Conservation (phyloP, 1,284 basidiomycete species). For the Erythrobasidium hasegawianum region DNA sequence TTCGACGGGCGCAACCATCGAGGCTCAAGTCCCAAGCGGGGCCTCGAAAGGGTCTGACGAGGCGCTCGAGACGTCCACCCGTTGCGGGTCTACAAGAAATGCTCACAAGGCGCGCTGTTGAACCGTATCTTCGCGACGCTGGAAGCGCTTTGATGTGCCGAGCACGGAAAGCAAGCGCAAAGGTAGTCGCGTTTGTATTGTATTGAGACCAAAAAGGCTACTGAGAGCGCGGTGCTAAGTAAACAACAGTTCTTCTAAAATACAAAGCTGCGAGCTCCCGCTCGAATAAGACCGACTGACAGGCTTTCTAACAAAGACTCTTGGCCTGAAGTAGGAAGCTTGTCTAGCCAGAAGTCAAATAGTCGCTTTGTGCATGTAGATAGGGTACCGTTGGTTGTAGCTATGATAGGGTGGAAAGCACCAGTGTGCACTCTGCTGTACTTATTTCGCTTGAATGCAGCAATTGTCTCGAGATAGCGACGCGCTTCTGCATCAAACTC, state of each 20-base stretch:
- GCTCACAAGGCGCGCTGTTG: no score
- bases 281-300: neutral
- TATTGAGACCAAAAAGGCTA: no score
- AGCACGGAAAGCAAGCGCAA: no score
- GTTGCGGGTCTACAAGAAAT: no score
- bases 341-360: neutral
- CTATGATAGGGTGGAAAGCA: neutral
- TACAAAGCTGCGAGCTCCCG: neutral
- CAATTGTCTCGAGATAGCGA: neutral
- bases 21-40: constrained; percentile 73
- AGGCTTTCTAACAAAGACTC: neutral
- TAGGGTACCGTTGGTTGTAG: neutral
- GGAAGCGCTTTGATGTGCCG: no score
- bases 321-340: neutral
- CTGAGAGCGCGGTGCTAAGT: no score
- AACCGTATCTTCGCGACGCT: no score
- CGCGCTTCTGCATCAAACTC: neutral
- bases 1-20: neutral
- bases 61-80: constrained; percentile 95
- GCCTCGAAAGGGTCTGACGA: constrained; percentile 97
- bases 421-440: neutral
- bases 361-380: neutral
- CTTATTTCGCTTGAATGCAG: neutral
- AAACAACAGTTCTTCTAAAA: no score
- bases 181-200: no score